phyloP scores from a whole-genome alignment of 2,329 filamentous ascomycete species.

The Trichoderma afroharzianum region DNA sequence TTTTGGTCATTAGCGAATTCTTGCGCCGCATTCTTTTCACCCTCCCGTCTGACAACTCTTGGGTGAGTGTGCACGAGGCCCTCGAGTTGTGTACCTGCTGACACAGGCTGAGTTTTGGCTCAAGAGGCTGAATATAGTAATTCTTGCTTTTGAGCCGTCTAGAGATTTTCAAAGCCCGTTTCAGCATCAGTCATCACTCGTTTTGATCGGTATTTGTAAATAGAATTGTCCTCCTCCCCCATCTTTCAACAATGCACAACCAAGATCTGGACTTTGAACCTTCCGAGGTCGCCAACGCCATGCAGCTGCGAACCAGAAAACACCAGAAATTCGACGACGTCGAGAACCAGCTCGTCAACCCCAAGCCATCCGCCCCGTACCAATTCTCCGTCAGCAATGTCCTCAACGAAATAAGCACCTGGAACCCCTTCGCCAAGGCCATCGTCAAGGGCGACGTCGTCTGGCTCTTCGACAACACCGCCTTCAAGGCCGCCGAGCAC shows the following conservation, averaged over 20 bases:
- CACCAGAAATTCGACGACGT: conserved; percentile 47
- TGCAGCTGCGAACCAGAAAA: conserved; percentile 50
- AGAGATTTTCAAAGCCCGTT: neutral
- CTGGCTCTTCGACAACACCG: conserved; percentile 90
- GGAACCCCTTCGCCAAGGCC: conserved; percentile 56
- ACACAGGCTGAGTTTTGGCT: neutral
- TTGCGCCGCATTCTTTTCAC: neutral
- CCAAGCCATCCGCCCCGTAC: conserved; percentile 26
- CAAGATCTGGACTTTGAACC: conserved; percentile 24
- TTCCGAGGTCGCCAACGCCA: conserved; percentile 35
- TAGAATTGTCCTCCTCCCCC: neutral
- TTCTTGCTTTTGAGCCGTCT: neutral
- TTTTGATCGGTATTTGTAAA: neutral
- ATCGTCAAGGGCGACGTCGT: conserved; percentile 67
- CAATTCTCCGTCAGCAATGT: conserved; percentile 31
- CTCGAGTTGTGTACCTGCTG: conserved; percentile 1
- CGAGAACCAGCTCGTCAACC: conserved; percentile 45
- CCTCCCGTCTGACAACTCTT: neutral
- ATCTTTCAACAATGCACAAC: conserved; percentile 23
- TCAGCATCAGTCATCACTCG: neutral
- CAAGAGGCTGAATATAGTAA: conserved; percentile 1
- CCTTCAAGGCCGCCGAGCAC: conserved; percentile 54
- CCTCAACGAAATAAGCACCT: conserved; percentile 48
- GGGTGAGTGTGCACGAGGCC: conserved; percentile 24
- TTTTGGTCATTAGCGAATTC: neutral